phyloP scores from a whole-genome alignment of 2,329 filamentous ascomycete species.

The Teratosphaeria viscida region DNA sequence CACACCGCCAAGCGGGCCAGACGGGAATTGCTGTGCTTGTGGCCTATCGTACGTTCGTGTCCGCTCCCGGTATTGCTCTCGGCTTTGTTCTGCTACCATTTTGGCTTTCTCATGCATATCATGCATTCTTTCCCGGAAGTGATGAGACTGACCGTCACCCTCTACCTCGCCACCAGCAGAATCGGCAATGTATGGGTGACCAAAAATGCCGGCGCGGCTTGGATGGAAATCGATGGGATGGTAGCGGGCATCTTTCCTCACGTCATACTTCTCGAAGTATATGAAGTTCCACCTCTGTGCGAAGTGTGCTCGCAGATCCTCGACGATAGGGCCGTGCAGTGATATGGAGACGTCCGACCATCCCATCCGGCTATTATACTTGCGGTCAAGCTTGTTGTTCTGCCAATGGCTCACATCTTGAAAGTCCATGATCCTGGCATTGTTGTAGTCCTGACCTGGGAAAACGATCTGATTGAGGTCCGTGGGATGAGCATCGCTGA shows the following conservation, averaged over 20 bases:
- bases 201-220: conserved; percentile 26
- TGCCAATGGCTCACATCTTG: conserved; percentile 70
- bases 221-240: conserved; percentile 25
- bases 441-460: conserved; percentile 88
- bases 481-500: conserved; percentile 72
- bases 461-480: conserved; percentile 69
- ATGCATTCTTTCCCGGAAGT: conserved; percentile 22
- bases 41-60: conserved; percentile 3
- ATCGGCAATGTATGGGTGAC: conserved; percentile 20
- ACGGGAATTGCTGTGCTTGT: conserved; percentile 16
- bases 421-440: conserved; percentile 74
- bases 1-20: conserved; percentile 55
- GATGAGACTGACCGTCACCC: conserved; percentile 20
- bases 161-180: conserved; percentile 13
- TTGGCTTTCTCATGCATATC: conserved; percentile 18
- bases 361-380: conserved; percentile 67
- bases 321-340: conserved; percentile 61
- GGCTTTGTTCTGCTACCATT: conserved; percentile 14
- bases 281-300: conserved; percentile 88
- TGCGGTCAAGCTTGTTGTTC: conserved; percentile 73
- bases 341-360: conserved; percentile 83
- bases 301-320: conserved; percentile 69
- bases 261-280: conserved; percentile 67
- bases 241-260: conserved; percentile 40
- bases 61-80: conserved; percentile 13